Base-by-base conservation (phyloP, 2,329 filamentous ascomycete species). In the Sarocladium brachiariae region DNA sequence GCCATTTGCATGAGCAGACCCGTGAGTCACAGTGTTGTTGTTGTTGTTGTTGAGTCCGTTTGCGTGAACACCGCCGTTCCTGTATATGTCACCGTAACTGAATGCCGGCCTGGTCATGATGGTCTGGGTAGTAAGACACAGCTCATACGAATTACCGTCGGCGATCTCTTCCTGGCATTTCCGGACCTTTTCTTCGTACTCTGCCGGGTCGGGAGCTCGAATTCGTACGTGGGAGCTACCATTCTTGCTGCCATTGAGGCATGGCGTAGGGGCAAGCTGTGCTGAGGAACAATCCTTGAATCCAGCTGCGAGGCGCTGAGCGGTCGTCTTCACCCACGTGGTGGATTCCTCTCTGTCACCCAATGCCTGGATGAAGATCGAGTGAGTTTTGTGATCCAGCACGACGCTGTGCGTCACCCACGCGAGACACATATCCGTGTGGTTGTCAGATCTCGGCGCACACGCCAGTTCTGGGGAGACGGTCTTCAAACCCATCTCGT, bases 391-490 rank as follows among this genome's bases (percentile, higher is more conserved):
- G 34, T 56, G 54, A 24, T 56, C 54, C 30, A 56, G 23, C n/a
- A 56, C 48, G 16, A 56, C 50, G 21, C 53, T 56, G 30, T 52
- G 50, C 41, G 86, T 84, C 2, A 90, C 77, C 77, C 89, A 93
- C 1, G 81, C 76, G 53, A 95, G 80, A 61, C 81, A 87, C 19
- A 92, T 70, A 63, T 95, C 89, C 0, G 88, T 84, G 10, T 78
- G 71, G 33, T 65, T 58, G 51, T 75, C 68, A 2, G 61, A 61
- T 10, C 65, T 56, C 3, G 59, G 49, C 1, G 52, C 54, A 0
- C 62, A 51, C 0, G 67, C 57, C 23, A 61, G 54, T 0, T 59
- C 61, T 4, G 62, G 58, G 34, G 63, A 66, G 4, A 69, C 54
- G 4, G 51, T 51, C 45, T 53, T 47, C 9, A 56, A 50, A 3